Base-by-base conservation (phyloP, 225 moss, liverwort and hornwort genomes). In the Anthoceros angustus region DNA sequence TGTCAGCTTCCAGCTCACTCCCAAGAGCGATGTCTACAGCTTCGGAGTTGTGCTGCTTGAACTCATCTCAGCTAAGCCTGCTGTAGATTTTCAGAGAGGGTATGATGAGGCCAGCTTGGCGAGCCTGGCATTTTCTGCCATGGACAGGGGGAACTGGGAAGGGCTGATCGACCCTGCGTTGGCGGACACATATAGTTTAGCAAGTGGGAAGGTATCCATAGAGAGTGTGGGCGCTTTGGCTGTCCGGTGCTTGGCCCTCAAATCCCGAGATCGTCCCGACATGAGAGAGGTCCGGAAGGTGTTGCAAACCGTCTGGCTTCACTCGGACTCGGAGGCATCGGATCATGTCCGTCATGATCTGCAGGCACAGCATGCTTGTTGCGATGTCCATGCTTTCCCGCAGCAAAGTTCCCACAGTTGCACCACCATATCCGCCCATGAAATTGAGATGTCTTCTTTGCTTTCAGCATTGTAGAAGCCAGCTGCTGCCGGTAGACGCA, bases 171-270 rank as follows among this genome's bases (percentile, higher is more conserved):
- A 66, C 46, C 66, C 66, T 10, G 16, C 46, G 2, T 45, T 66
- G 42, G 66, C 25, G 42, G 66, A 66, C 32, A 66, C 42, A 20
- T 66, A 43, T 40, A 18, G 46, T 42, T 42, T 42, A n/a, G 43
- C 66, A 0, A 6, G 8, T 14, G 42, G 66, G 8, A 66, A 25
- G 41, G 66, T 42, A 45, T 66, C 66, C 9, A 66, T 66, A 9
- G n/a, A 39, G 50, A 68, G 61, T 9, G 50, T 68, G 55, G 68
- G 68, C 50, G 39, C 25, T 23, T 38, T 63, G 63, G 63, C 63
- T 63, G 12, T 63, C 12, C 14, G 23, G 39, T 32, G 32, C 32
- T 32, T 32, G 32, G 32, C 32, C 32, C 32, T 32, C 32, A 32
- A 32, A 32, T 32, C 32, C 32, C 32, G 32, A 32, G 32, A 32